phyloP scores from a whole-genome alignment of 1,139 yeast species.

The Diutina sp. region DNA sequence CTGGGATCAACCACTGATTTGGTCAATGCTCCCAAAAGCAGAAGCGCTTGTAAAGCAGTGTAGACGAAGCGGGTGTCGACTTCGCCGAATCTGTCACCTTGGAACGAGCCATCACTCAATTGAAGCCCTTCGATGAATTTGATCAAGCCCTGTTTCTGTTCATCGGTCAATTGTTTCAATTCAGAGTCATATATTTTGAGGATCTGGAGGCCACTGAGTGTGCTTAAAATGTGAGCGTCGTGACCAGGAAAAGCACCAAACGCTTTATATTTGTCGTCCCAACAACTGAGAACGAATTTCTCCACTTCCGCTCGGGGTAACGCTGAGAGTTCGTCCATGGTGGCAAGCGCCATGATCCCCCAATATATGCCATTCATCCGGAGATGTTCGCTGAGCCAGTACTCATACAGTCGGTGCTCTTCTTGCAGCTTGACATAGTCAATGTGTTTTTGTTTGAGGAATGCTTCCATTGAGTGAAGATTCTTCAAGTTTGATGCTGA shows the following conservation, averaged over 20 bases:
- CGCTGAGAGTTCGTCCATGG: constrained; percentile 39
- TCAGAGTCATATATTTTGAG: constrained; percentile 48
- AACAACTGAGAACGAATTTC: constrained; percentile 57
- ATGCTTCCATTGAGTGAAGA: not conserved
- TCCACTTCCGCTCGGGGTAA: constrained; percentile 46
- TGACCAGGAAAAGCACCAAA: constrained; percentile 86
- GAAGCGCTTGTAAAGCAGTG: constrained; percentile 62
- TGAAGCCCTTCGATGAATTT: constrained; percentile 43
- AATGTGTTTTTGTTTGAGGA: constrained; percentile 12
- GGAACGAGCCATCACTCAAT: constrained; percentile 63
- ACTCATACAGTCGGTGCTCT: constrained; percentile 38
- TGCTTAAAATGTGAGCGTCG: constrained; percentile 81
- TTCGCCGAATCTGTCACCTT: constrained; percentile 88
- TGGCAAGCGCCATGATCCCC: constrained; percentile 74
- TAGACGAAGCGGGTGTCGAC: constrained; percentile 85
- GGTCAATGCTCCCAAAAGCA: constrained; percentile 56
- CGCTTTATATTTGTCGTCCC: constrained; percentile 53
- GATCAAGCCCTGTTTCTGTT: constrained; percentile 16
- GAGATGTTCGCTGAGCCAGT: constrained; percentile 85
- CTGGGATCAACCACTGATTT: constrained; percentile 51
- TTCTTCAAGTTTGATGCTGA: not conserved
- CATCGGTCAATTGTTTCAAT: constrained; percentile 22
- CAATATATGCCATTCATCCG: constrained; percentile 88
- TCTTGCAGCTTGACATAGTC: constrained; percentile 22
- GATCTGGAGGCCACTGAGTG: constrained; percentile 79